phyloP scores from a whole-genome alignment of 2,329 filamentous ascomycete species.

The Drechmeria coniospora region DNA sequence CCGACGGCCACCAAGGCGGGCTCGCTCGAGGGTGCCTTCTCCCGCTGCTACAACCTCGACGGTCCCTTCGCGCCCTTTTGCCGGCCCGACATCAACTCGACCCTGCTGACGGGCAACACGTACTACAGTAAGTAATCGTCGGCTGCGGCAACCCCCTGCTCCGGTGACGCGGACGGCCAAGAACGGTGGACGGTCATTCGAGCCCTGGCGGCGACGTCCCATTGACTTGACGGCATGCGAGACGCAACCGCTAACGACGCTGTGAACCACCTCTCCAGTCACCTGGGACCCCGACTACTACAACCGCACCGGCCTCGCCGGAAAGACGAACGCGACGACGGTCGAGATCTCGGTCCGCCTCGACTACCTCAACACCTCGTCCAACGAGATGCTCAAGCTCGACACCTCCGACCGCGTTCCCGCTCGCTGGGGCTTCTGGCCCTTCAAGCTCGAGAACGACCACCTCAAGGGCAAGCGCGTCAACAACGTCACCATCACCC shows the following conservation, averaged over 20 bases:
- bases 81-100: constrained; percentile 25
- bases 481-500: constrained; percentile 33
- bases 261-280: constrained; percentile 20
- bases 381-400: constrained; percentile 21
- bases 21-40: constrained; percentile 31
- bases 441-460: constrained; percentile 23
- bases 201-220: too few relatives aligned
- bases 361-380: constrained; percentile 23
- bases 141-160: neutral
- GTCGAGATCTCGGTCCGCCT: constrained; percentile 20
- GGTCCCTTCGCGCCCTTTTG: constrained; percentile 36
- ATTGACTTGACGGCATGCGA: too few relatives aligned
- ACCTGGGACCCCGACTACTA: constrained; percentile 42
- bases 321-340: constrained; percentile 16
- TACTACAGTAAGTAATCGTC: constrained; percentile 32
- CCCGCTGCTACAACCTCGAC: constrained; percentile 31
- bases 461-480: constrained; percentile 20
- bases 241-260: neutral
- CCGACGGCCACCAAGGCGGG: constrained; percentile 24
- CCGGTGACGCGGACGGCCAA: too few relatives aligned
- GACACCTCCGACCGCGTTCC: constrained; percentile 18
- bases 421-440: constrained; percentile 31
- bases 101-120: constrained; percentile 26
- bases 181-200: too few relatives aligned
- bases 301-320: constrained; percentile 23